Evolutionary conservation across 495 filamentous ascomycete genomes (phyloP).

Genomic region (Astrocystis sublimbata): DNA sequence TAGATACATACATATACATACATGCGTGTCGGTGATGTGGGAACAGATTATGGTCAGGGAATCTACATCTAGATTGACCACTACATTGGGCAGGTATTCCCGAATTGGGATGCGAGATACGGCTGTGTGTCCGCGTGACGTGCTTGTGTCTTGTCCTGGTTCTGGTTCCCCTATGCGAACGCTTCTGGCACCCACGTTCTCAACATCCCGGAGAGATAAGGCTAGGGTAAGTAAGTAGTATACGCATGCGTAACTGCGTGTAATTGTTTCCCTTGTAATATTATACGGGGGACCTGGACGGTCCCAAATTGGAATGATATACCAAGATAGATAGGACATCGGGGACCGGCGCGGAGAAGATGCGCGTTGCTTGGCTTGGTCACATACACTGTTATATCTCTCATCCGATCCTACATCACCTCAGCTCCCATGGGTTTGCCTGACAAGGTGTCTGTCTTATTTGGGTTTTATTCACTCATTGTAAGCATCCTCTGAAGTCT

Average conservation of each 20-base stretch:
- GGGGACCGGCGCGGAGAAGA: constrained; percentile 8
- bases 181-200: constrained; percentile 1
- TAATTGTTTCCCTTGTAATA: no score
- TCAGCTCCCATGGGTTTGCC: neutral
- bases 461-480: neutral
- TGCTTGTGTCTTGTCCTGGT: neutral
- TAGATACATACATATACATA: neutral
- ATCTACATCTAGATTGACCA: neutral
- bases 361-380: neutral
- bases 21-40: neutral
- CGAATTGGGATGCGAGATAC: constrained; percentile 4
- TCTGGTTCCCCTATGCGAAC: neutral
- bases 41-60: neutral
- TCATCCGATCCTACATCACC: neutral
- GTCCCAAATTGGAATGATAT: neutral
- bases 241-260: no score
- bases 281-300: constrained; percentile 1
- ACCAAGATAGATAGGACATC: constrained; percentile 11
- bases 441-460: constrained; percentile 2
- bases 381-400: neutral
- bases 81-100: constrained; percentile 14
- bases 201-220: neutral
- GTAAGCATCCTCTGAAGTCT: neutral
- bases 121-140: neutral
- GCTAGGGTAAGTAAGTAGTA: neutral